A percentile compares a stretch with the other conserved stretches of the same genome.
phyloP scores from a whole-genome alignment of 2,329 filamentous ascomycete species.

The Aspergillus latus region DNA sequence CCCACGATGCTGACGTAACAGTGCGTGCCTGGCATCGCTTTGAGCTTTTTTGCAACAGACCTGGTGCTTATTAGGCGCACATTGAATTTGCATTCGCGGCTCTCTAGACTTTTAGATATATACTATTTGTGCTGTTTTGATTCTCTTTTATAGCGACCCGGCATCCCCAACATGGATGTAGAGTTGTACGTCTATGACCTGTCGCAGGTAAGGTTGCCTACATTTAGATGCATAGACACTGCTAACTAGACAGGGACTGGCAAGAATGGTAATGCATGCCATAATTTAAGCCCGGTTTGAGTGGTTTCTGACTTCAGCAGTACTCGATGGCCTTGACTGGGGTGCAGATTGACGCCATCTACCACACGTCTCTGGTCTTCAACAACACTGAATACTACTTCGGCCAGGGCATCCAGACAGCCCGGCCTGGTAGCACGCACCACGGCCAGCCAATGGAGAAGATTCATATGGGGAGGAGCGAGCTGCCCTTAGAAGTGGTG shows the following conservation, averaged over 20 bases:
- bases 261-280: conserved; percentile 46
- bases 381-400: conserved; percentile 84
- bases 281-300: neutral
- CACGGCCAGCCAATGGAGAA: conserved; percentile 80
- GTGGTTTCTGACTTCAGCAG: conserved; percentile 32
- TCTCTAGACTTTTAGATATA: neutral
- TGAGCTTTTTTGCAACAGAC: neutral
- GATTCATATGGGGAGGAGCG: conserved; percentile 71
- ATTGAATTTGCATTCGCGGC: neutral
- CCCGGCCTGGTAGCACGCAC: conserved; percentile 78
- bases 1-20: conserved; percentile 31
- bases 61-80: neutral
- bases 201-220: conserved; percentile 52
- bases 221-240: neutral
- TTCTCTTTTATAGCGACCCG: neutral
- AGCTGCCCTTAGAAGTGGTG: conserved; percentile 76
- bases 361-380: conserved; percentile 89
- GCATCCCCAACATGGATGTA: conserved; percentile 62
- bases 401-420: conserved; percentile 81
- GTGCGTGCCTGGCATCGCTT: neutral
- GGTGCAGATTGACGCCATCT: conserved; percentile 82
- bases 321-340: conserved; percentile 62
- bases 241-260: conserved; percentile 51
- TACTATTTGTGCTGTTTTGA: neutral
- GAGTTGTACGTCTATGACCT: conserved; percentile 77